A percentile compares a stretch with the other conserved stretches of the same genome.
These are phyloP conservation scores for Chlamydomonas sp. DNA, from an alignment of 139 green algal genomes.

Conservation along the genomic window DNA sequence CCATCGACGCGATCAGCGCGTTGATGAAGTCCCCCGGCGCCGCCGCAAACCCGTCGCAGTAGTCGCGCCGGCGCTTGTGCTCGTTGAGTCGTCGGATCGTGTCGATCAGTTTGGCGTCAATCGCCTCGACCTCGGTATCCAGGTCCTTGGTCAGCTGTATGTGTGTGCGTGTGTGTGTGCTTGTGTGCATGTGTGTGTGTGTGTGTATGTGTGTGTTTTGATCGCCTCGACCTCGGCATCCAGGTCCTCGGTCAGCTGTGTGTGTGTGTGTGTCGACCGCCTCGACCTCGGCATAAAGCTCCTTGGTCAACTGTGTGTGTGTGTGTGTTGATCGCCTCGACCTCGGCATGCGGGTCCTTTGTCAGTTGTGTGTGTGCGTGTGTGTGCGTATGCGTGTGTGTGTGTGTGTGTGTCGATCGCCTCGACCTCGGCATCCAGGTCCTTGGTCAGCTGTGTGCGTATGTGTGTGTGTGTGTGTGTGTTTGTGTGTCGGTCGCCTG, in stretches of 20 bases:
- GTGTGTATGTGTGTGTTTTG: too few species aligned
- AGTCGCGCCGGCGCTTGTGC: slow-evolving; percentile 46
- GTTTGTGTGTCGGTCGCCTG: not conserved
- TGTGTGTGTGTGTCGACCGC: too few species aligned
- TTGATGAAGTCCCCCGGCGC: slow-evolving; percentile 71
- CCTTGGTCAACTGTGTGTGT: not conserved
- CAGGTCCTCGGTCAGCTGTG: too few species aligned
- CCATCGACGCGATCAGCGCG: slow-evolving; percentile 59
- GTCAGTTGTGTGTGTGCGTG: slow-evolving; percentile 42
- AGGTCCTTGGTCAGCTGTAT: too few species aligned
- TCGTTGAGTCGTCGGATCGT: slow-evolving; percentile 56
- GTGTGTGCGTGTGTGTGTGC: too few species aligned
- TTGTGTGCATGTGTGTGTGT: too few species aligned
- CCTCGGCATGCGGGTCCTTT: slow-evolving; percentile 79
- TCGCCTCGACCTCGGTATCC: slow-evolving; percentile 25
- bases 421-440: slow-evolving; percentile 49
- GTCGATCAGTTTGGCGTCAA: slow-evolving; percentile 27
- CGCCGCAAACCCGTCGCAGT: slow-evolving; percentile 68
- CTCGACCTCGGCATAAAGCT: too few species aligned
- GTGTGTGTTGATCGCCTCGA: slow-evolving; percentile 66
- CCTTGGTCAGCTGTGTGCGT: not conserved
- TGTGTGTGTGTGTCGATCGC: slow-evolving; percentile 26
- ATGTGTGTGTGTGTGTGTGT: not conserved
- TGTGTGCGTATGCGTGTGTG: slow-evolving; percentile 21
- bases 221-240: too few species aligned